Evolutionary conservation across 768 basidiomycete species (phyloP), one percentile per base, ranked within the genome.

Genomic region (Tremella fuciformis): DNA sequence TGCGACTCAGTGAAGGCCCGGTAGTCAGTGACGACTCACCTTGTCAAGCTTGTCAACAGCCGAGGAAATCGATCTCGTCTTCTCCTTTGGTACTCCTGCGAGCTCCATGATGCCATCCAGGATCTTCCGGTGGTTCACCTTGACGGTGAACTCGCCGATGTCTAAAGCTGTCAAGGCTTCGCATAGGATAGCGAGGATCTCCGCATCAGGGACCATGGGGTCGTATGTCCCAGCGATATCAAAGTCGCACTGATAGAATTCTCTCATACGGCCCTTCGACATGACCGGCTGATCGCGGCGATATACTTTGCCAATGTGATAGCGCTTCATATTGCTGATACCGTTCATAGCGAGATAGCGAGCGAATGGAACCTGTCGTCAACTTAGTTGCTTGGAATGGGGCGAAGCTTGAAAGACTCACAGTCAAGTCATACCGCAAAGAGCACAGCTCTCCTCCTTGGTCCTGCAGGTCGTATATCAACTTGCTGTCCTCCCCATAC

Each of bases 281-380:
- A 98, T 92, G 57, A 93, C 93, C 0, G 96, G 96, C 64, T 86
- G 91, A 78, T 99, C 96, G 73, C 96, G 80, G 62, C 96, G 82
- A 78, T 98, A 99, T 18, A 99, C 96, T 79, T 98, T 99, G n/a
- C 92, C 93, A 51, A 99, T 86, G 77, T 98, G 96, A 86, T 91
- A 99, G 13, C 97, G 76, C 79, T 98, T 98, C 62, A 85, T 80
- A 25, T 77, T 66, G 44, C 71, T 63, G n/a, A 84, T 85, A n/a
- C 90, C 88, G 58, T 85, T 85, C 92, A 99, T 98, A 24, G 96
- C 94, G 16, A 99, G 81, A 77, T 91, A 93, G 29, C 96, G 82
- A 19, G 94, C 96, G 42, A 99, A 86, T 4, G 96, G 96, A 22
- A 98, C 81, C 81, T 82, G 58, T 40, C 1, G 38, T 52, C 56